Percentiles rank a stretch among this genome's conserved stretches.
Evolutionary conservation across 1,139 yeast genomes (phyloP).

Genomic region (Debaryomyces robertsiae): DNA sequence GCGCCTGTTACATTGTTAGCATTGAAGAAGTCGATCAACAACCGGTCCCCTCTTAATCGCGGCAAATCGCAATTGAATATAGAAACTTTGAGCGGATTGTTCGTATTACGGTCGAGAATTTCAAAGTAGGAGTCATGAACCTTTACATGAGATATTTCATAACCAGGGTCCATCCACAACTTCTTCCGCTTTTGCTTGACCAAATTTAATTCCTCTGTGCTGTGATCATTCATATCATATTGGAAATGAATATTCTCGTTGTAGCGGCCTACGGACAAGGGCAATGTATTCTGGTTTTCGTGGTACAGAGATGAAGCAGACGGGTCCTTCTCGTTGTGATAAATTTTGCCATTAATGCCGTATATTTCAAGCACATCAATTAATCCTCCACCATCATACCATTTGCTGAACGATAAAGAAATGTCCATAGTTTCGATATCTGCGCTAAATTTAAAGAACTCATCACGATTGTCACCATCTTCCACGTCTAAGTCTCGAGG

Average conservation of each 20-base stretch:
- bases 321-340: conserved; percentile 15
- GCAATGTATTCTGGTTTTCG: background rate
- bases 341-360: conserved; percentile 60
- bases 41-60: conserved; percentile 56
- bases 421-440: conserved; percentile 56
- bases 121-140: conserved; percentile 58
- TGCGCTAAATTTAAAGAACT: conserved; percentile 34
- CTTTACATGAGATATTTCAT: conserved; percentile 53
- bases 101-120: conserved; percentile 33
- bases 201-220: conserved; percentile 20
- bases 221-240: conserved; percentile 34
- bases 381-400: conserved; percentile 71
- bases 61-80: conserved; percentile 69
- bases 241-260: conserved; percentile 36
- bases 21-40: conserved; percentile 66
- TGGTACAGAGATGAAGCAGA: conserved; percentile 3
- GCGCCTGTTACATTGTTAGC: conserved; percentile 74
- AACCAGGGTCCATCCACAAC: conserved; percentile 36
- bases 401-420: conserved; percentile 63
- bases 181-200: conserved; percentile 10
- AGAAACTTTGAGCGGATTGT: conserved; percentile 50
- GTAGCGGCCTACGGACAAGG: conserved; percentile 14
- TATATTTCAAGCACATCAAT: conserved; percentile 61
- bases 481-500: conserved; percentile 16
- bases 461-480: background rate